Conservation (phyloP, 2,329 filamentous ascomycete species). For the Beauveria medogensis region DNA sequence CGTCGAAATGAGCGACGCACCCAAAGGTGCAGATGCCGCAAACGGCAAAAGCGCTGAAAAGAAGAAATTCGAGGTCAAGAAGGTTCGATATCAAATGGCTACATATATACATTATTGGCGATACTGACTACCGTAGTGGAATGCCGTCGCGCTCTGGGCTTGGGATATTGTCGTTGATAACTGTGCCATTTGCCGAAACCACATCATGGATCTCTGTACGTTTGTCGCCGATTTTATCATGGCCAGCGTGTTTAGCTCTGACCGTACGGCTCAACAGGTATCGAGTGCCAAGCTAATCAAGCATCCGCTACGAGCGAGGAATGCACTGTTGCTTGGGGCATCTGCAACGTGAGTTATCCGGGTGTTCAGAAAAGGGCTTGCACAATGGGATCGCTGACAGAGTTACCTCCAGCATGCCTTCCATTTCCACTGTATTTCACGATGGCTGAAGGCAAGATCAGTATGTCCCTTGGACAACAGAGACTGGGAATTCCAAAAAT, state of each 20-base stretch:
- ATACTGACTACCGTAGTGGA: constrained; percentile 60
- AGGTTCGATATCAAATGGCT: constrained; percentile 50
- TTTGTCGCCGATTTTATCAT: constrained; percentile 10
- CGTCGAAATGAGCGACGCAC: constrained; percentile 91
- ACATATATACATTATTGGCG: not conserved
- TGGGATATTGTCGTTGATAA: constrained; percentile 99
- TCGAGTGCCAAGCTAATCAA: constrained; percentile 98
- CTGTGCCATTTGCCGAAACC: constrained; percentile 97
- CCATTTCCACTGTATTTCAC: constrained; percentile 98
- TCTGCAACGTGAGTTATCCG: constrained; percentile 75
- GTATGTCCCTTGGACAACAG: constrained; percentile 96
- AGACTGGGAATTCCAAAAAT: constrained; percentile 99
- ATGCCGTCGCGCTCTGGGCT: constrained; percentile 94
- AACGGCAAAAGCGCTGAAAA: constrained; percentile 57
- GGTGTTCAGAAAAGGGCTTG: not conserved
- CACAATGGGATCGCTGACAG: constrained; percentile 15
- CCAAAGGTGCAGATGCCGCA: constrained; percentile 39
- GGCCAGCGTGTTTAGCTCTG: constrained; percentile 10
- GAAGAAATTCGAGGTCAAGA: constrained; percentile 98
- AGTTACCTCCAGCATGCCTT: constrained; percentile 70
- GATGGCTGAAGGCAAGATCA: constrained; percentile 98
- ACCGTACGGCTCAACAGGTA: constrained; percentile 48
- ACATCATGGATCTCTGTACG: constrained; percentile 98
- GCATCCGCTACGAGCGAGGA: constrained; percentile 95
- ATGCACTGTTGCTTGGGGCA: constrained; percentile 97